Evolutionary conservation across 257 asterid species (phyloP).

Genomic region (Scutellaria galericulata): DNA sequence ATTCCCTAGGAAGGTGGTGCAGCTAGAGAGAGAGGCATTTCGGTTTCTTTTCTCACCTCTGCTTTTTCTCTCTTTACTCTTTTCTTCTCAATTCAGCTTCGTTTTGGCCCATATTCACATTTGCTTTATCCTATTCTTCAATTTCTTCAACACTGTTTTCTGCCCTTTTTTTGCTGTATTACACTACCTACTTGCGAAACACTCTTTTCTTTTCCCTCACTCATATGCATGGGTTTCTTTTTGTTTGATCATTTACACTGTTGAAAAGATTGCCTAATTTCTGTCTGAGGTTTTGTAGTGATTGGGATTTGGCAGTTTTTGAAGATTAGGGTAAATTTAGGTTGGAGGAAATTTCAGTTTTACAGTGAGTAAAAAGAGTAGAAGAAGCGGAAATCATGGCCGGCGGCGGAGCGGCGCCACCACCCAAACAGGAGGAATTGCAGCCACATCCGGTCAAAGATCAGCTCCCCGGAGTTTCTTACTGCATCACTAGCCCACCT

Average conservation of each 20-base stretch:
- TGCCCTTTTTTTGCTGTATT: conserved; percentile 43
- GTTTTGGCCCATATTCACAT: conserved; percentile 51
- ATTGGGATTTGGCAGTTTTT: conserved; percentile 28
- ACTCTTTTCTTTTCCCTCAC: conserved; percentile 25
- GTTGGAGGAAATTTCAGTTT: not conserved
- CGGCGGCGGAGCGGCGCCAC: conserved; percentile 80
- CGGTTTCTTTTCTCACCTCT: conserved; percentile 42
- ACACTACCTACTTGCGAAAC: conserved; percentile 22
- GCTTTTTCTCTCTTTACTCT: conserved; percentile 33
- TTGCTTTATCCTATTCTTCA: conserved; percentile 37
- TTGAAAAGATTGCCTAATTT: not conserved
- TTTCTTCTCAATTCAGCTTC: conserved; percentile 33
- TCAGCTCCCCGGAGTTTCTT: conserved; percentile 81
- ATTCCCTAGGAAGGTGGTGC: conserved; percentile 53
- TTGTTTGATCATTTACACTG: conserved; percentile 9
- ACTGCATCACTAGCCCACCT: conserved; percentile 93
- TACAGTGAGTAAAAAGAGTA: conserved; percentile 16
- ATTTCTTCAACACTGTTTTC: conserved; percentile 32
- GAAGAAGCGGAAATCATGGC: conserved; percentile 50
- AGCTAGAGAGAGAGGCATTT: conserved; percentile 40
- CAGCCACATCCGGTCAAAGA: conserved; percentile 85
- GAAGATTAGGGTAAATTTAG: conserved; percentile 19
- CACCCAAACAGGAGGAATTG: conserved; percentile 82
- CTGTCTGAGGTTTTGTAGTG: conserved; percentile 17
- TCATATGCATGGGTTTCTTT: conserved; percentile 37